Evolutionary conservation across 441 rosid genomes (phyloP).

Genomic region (Erysimum pusillum): DNA sequence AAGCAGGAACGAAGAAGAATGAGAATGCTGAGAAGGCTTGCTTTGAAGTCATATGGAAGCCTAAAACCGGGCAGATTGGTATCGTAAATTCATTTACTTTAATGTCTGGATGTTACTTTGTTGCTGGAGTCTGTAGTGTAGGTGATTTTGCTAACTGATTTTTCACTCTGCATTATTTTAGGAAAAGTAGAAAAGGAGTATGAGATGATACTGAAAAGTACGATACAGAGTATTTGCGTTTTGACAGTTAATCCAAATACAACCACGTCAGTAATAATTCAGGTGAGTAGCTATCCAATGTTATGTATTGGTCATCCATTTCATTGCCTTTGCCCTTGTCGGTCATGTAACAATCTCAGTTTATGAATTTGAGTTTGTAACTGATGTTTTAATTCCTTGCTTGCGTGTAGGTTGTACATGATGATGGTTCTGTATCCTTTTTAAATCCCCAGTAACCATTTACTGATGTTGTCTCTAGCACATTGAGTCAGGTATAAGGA

Average conservation of each 20-base stretch:
- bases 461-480: constrained; percentile 7
- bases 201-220: constrained; percentile 83
- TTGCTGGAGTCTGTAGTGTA: not conserved
- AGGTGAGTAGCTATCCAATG: constrained; percentile 51
- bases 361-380: constrained; percentile 16
- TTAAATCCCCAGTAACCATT: not conserved
- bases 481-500: not conserved
- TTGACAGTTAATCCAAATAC: constrained; percentile 85
- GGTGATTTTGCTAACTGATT: constrained; percentile 14
- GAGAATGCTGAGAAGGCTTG: constrained; percentile 95
- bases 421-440: constrained; percentile 96
- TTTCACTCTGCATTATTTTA: constrained; percentile 35
- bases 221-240: constrained; percentile 83
- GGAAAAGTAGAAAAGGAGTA: constrained; percentile 83
- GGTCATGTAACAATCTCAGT: not conserved
- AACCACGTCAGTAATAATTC: constrained; percentile 80
- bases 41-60: constrained; percentile 94
- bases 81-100: not conserved
- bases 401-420: constrained; percentile 74
- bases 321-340: not conserved
- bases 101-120: not conserved
- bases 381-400: constrained; percentile 24
- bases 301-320: not conserved
- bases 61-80: constrained; percentile 91
- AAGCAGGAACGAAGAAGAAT: constrained; percentile 87